Base-by-base conservation (phyloP, 371 early-diverging fungal species). In the Dinochytrium kinnereticum region DNA sequence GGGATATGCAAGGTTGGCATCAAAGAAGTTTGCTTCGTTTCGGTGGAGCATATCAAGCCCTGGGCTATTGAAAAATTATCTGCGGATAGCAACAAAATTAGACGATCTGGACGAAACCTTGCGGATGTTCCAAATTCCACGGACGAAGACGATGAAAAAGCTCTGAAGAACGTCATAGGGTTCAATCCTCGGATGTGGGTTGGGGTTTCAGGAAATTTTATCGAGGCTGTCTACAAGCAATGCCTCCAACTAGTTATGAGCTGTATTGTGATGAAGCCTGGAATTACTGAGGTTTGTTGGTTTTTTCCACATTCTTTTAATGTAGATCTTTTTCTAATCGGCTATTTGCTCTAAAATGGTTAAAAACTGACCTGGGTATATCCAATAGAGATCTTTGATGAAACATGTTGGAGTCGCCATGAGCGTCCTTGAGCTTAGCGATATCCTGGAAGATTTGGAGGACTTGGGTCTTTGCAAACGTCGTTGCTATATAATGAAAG, bases 181-280 rank as follows among this genome's bases (percentile, higher is more conserved):
- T 5, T 53, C 26, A 13, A 21, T 44, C 5, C 26, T 26, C 5
- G 26, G 5, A 53, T 15, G 55, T 24, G 24, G 13, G 5, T 53
- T 5, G 7, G 17, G 26, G 55, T 53, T 24, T 53, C 55, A 68
- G 87, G 87, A 1, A 59, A 78, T 19, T 21, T 75, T 31, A 74
- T 86, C 30, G 76, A 78, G 21, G 61, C 78, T 21, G 83, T 83
- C 1, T 73, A 76, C 17, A 64, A 79, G 15, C 82, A 72, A 15
- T 84, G 85, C 59, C 51, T 83, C 72, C 85, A 87, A 67, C 71
- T 78, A 26, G 81, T 83, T 21, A 59, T 87, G 55, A 75, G 81
- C 17, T 36, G 57, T 21, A 80, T 87, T 37, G 73, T 84, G 15
- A 72, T 81, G 65, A 79, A 77, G 38, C 87, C 87, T 30, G 87